Conservation (phyloP, 1,284 basidiomycete genomes). For the Prillingera fragicola region DNA sequence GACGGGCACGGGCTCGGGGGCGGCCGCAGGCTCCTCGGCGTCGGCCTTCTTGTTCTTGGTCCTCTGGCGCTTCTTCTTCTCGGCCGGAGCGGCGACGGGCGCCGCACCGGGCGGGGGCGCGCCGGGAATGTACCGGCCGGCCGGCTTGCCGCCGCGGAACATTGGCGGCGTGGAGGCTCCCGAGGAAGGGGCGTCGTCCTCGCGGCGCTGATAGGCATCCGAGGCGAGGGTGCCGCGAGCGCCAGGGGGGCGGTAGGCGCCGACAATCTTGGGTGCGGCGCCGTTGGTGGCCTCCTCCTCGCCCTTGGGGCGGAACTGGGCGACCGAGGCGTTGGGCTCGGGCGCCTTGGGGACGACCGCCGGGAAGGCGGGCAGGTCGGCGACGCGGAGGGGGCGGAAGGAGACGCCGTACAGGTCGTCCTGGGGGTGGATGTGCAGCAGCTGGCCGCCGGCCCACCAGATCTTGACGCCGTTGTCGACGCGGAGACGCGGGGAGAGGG, state of each 20-base stretch:
- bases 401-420: slow-evolving; percentile 75
- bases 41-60: slow-evolving; percentile 53
- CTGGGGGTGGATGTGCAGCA: slow-evolving; percentile 79
- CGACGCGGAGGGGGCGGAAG: slow-evolving; percentile 72
- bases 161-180: slow-evolving; percentile 51
- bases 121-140: slow-evolving; percentile 60
- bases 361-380: slow-evolving; percentile 66
- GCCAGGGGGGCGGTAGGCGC: slow-evolving; percentile 84
- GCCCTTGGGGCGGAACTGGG: slow-evolving; percentile 28
- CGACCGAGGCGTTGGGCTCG: slow-evolving; percentile 59
- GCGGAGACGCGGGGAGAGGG: slow-evolving; percentile 83
- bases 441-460: slow-evolving; percentile 84
- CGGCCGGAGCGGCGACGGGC: slow-evolving; percentile 29
- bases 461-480: slow-evolving; percentile 97
- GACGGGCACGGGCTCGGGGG: slow-evolving; percentile 28
- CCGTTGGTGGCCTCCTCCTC: slow-evolving; percentile 30
- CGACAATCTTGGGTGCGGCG: slow-evolving; percentile 60
- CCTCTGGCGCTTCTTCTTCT: slow-evolving; percentile 57
- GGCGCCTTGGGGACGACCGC: slow-evolving; percentile 69
- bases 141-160: slow-evolving; percentile 55
- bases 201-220: slow-evolving; percentile 78
- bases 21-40: slow-evolving; percentile 23
- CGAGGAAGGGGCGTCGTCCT: slow-evolving; percentile 58
- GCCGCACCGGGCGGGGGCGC: slow-evolving; percentile 50
- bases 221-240: slow-evolving; percentile 82